Evolutionary conservation across 768 basidiomycete genomes (phyloP), one percentile per base, ranked within the genome.

Genomic region (Dacryopinax spathularia): DNA sequence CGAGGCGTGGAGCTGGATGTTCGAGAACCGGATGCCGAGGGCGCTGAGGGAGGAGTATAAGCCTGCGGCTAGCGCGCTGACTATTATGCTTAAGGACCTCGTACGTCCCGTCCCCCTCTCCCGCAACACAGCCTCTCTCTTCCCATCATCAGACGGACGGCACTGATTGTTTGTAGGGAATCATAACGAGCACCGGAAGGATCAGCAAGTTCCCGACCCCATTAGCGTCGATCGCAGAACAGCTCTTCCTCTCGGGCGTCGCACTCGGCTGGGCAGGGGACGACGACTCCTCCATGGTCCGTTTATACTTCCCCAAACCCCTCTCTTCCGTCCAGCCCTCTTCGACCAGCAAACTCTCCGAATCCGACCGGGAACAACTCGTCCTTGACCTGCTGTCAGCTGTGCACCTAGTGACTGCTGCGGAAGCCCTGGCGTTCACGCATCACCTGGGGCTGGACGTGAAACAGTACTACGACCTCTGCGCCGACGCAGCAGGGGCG

Each of bases 231-330:
- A 31, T 56, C 25, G 29, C 48, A 13, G 48, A 56, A 20, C 48
- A 56, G 48, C 48, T 56, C 48, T 56, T 56, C 29, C 48, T 56
- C 22, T 56, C 48, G 9, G 48, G 48, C 48, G 48, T 56, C 13
- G 3, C 48, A 3, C 48, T 56, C 48, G 48, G 48, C 48, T 56
- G 48, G 48, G 48, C 5, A 56, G 5, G 5, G 31, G 48, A 56
- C 25, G 48, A 56, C 48, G 48, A 56, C 48, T 27, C 25, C 48
- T 56, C 48, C 13, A 56, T 56, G 48, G 48, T 56, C 25, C 48
- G 48, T 22, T 13, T 56, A 29, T 56, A 56, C 48, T 56, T 15
- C 48, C 48, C 48, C 48, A 20, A 27, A 6, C 13, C 48, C 25
- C 48, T 56, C 13, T 10, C 48, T 7, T 5, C 48, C 18, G 48